These are phyloP conservation scores for Heliocybe sulcata DNA, from an alignment of 1,284 basidiomycete species.

Conservation along the genomic window DNA sequence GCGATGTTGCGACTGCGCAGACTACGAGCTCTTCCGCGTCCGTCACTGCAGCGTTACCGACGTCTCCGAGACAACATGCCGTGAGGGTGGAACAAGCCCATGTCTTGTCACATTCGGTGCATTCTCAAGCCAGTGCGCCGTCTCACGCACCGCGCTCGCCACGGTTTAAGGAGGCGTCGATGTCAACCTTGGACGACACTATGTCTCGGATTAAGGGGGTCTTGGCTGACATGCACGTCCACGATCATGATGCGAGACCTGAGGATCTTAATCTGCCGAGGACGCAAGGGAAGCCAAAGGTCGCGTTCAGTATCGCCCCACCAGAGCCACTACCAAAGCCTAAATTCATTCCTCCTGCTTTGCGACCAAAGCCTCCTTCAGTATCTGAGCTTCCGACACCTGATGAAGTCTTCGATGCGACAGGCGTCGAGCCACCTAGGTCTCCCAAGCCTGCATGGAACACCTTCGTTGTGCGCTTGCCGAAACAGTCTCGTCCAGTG, in stretches of 20 bases:
- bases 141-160: slow-evolving; percentile 18
- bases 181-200: slow-evolving; percentile 75
- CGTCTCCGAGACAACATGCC: background rate
- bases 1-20: background rate
- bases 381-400: slow-evolving; percentile 25
- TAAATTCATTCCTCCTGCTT: slow-evolving; percentile 53
- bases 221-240: slow-evolving; percentile 62
- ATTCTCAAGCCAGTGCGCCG: background rate
- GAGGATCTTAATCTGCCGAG: slow-evolving; percentile 10
- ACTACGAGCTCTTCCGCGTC: background rate
- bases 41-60: background rate
- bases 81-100: background rate
- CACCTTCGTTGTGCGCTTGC: slow-evolving; percentile 49
- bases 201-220: slow-evolving; percentile 88
- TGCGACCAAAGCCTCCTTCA: slow-evolving; percentile 25
- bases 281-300: background rate
- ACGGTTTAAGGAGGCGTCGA: slow-evolving; percentile 58
- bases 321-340: slow-evolving; percentile 8
- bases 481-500: slow-evolving; percentile 32
- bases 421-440: slow-evolving; percentile 41
- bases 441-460: slow-evolving; percentile 52
- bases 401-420: slow-evolving; percentile 41
- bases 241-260: slow-evolving; percentile 16
- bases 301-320: background rate
- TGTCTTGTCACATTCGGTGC: background rate